Base-by-base conservation (phyloP, 306 rosid species). In the Trifolium pratense region DNA sequence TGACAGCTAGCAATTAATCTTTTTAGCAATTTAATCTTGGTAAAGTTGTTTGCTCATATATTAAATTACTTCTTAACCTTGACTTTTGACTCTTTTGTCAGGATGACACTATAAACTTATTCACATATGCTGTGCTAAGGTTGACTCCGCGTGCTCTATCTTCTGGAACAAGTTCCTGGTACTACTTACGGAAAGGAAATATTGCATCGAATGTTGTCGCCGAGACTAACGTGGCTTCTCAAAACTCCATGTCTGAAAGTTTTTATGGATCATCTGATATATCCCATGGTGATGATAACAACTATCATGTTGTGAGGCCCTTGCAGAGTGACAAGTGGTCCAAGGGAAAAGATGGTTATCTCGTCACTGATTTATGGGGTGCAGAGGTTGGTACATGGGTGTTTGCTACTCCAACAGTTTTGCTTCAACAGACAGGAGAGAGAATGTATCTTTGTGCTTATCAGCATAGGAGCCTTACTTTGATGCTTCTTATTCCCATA, bases 291-390 rank as follows among this genome's bases (percentile, higher is more conserved):
- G 88, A 83, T 80, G 86, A 75, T 68, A 71, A 75, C 79, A 84
- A 78, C 48, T 67, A 81, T 80, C 84, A 29, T 71, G 84, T 88
- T 66, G 89, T 84, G 74, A 87, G 96, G 56, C 97, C 97, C 73
- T 88, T 94, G 76, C 87, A 84, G 82, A 88, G 66, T 56, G 86
- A 85, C 56, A 94, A 87, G 80, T 94, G 99, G 99, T 87, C 96
- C 61, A 94, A 85, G 79, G 99, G 97, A 73, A 91, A 88, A 77
- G 96, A 91, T 69, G 96, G 96, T 51, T 94, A 87, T 85, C 92
- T 94, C 79, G 90, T 85, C 80, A 89, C 93, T 79, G 99, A 94
- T 85, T 83, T 91, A 68, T 94, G 97, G 99, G 96, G 99, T 60
- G 85, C 83, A 69, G 97, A 90, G 81, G 75, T 90, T 80, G 87